Conservation (phyloP, 2,329 filamentous ascomycete genomes). For the Pseudogymnoascus sp. region DNA sequence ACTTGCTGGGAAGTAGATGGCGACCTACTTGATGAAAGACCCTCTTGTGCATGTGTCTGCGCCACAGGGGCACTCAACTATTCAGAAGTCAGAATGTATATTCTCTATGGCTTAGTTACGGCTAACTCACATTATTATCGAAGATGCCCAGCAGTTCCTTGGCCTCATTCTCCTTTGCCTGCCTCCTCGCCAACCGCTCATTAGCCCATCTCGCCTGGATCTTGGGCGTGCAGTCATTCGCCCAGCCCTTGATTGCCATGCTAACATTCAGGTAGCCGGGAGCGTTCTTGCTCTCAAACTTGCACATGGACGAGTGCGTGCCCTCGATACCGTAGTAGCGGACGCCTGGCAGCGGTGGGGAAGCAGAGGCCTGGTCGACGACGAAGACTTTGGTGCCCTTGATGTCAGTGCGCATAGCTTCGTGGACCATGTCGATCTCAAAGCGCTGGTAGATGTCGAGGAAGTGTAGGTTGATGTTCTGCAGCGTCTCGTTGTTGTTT, state of each 20-base stretch:
- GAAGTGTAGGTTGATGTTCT: conserved; percentile 68
- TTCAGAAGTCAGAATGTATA: background rate
- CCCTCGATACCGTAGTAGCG: conserved; percentile 69
- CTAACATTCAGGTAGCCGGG: conserved; percentile 47
- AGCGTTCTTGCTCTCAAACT: conserved; percentile 55
- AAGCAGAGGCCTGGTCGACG: conserved; percentile 63
- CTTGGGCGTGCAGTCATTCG: conserved; percentile 18
- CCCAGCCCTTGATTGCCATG: conserved; percentile 26
- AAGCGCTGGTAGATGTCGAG: conserved; percentile 63
- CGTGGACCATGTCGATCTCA: conserved; percentile 69
- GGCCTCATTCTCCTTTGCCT: conserved; percentile 21
- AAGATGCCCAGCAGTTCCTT: conserved; percentile 21
- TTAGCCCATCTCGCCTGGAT: conserved; percentile 22
- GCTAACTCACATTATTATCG: conserved; percentile 14
- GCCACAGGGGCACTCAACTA: background rate
- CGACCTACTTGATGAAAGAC: background rate
- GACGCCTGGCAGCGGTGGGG: conserved; percentile 61
- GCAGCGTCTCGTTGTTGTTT: conserved; percentile 64
- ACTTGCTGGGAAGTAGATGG: background rate
- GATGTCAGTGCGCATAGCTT: conserved; percentile 63
- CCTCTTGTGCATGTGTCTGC: background rate
- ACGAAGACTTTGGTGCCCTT: conserved; percentile 56
- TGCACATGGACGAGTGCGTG: conserved; percentile 65
- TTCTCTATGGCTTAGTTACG: background rate
- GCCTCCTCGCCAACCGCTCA: conserved; percentile 21